Percentiles rank a stretch among this genome's conserved stretches.
These are phyloP conservation scores for Acaromyces ingoldii DNA, from an alignment of 1,284 basidiomycete genomes.

Conservation along the genomic window DNA sequence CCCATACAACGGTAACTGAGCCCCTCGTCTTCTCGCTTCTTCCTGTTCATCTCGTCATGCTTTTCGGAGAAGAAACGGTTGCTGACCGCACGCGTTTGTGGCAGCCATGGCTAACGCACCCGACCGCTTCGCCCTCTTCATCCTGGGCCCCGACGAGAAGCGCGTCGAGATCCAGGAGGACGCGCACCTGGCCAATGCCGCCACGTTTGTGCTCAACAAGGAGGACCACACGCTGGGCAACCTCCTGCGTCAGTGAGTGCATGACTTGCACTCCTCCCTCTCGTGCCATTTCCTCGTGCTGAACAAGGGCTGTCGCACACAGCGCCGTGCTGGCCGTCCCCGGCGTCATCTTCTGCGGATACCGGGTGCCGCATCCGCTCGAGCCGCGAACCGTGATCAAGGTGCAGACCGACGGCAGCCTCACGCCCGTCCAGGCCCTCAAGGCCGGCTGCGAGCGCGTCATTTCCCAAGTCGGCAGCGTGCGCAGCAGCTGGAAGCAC, in stretches of 20 bases:
- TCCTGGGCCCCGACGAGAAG: constrained; percentile 86
- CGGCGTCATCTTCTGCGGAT: constrained; percentile 78
- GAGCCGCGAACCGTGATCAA: constrained; percentile 90
- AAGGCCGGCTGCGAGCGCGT: constrained; percentile 78
- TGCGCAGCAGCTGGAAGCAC: constrained; percentile 1
- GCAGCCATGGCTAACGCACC: constrained; percentile 66
- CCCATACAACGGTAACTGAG: neutral
- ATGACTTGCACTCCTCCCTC: neutral
- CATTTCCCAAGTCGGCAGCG: constrained; percentile 64
- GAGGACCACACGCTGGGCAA: constrained; percentile 96
- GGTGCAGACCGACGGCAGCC: constrained; percentile 84
- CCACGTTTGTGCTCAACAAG: constrained; percentile 86
- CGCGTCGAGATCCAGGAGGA: constrained; percentile 87
- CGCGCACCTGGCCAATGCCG: constrained; percentile 93
- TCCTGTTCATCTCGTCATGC: neutral
- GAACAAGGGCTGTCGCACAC: neutral
- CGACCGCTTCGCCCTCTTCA: constrained; percentile 82
- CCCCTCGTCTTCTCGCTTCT: neutral
- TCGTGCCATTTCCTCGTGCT: neutral
- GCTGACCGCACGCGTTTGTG: neutral
- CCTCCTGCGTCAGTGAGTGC: constrained; percentile 82
- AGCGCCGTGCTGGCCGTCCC: constrained; percentile 43
- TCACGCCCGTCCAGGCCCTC: constrained; percentile 76
- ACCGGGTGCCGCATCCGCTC: constrained; percentile 94
- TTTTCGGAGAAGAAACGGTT: neutral